phyloP scores from a whole-genome alignment of 345 rosid species.

The Raphanus sativus region DNA sequence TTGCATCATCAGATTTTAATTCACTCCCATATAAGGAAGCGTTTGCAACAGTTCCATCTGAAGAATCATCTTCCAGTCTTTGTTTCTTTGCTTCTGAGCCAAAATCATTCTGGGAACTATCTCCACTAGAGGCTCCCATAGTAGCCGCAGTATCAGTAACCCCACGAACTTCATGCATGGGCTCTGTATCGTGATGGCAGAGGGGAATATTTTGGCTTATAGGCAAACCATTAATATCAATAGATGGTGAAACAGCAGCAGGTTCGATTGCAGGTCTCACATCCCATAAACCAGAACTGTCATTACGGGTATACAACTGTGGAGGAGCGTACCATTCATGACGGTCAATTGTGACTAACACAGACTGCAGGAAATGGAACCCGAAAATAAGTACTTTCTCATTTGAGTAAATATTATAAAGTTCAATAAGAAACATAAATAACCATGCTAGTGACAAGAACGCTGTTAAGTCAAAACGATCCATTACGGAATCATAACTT shows the following conservation, averaged over 20 bases:
- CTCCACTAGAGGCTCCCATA: slow-evolving; percentile 57
- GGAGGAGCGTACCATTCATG: slow-evolving; percentile 99
- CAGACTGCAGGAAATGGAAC: slow-evolving; percentile 61
- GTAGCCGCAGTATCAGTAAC: slow-evolving; percentile 51
- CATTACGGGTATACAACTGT: slow-evolving; percentile 85
- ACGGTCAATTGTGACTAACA: slow-evolving; percentile 77
- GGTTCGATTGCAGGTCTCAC: slow-evolving; percentile 60
- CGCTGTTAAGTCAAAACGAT: background rate
- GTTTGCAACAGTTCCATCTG: slow-evolving; percentile 48
- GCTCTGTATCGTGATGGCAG: slow-evolving; percentile 50
- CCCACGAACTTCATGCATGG: slow-evolving; percentile 50
- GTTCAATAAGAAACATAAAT: slow-evolving; percentile 4
- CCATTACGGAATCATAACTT: background rate
- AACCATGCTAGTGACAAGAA: slow-evolving; percentile 17
- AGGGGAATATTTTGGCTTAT: slow-evolving; percentile 30
- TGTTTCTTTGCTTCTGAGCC: slow-evolving; percentile 61
- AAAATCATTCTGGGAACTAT: slow-evolving; percentile 54
- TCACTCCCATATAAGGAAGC: slow-evolving; percentile 47
- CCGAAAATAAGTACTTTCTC: slow-evolving; percentile 25
- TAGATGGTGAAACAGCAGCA: slow-evolving; percentile 40
- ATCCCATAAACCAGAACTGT: slow-evolving; percentile 83
- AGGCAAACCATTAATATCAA: slow-evolving; percentile 38
- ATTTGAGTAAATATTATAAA: slow-evolving; percentile 11
- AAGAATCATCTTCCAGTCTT: slow-evolving; percentile 57
- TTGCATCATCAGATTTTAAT: slow-evolving; percentile 51